A percentile compares a stretch with the other conserved stretches of the same genome.
These are phyloP conservation scores for Syzygium aqueum DNA, from an alignment of 345 rosid species.

Conservation along the genomic window DNA sequence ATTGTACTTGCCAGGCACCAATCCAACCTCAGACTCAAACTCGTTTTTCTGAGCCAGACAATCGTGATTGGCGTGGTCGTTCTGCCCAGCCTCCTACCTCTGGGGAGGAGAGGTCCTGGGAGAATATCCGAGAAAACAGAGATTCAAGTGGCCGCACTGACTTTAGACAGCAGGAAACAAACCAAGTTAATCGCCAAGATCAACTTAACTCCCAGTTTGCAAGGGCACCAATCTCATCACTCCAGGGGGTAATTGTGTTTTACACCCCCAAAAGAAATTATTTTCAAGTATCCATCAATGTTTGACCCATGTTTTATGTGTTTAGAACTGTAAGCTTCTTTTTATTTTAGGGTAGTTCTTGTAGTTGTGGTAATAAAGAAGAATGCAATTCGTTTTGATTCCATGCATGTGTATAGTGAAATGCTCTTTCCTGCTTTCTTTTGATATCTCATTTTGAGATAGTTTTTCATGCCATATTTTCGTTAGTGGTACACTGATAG, in stretches of 20 bases:
- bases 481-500: not conserved
- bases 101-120: constrained; percentile 72
- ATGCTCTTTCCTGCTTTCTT: not conserved
- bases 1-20: constrained; percentile 23
- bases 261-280: not conserved
- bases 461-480: not conserved
- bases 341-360: not conserved
- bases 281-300: not conserved
- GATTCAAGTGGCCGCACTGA: constrained; percentile 31
- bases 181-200: constrained; percentile 38
- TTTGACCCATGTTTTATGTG: not conserved
- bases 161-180: constrained; percentile 35
- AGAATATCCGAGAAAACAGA: constrained; percentile 39
- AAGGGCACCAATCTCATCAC: constrained; percentile 32
- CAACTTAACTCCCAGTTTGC: constrained; percentile 38
- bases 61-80: constrained; percentile 88
- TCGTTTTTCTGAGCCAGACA: constrained; percentile 77
- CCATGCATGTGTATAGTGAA: not conserved
- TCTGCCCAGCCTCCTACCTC: constrained; percentile 40
- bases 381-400: not conserved
- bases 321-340: not conserved
- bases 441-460: not conserved
- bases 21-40: constrained; percentile 42
- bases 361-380: not conserved
- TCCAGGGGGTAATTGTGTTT: constrained; percentile 41